phyloP scores from a whole-genome alignment of 306 rosid genomes.

The Cicer bijugum region DNA sequence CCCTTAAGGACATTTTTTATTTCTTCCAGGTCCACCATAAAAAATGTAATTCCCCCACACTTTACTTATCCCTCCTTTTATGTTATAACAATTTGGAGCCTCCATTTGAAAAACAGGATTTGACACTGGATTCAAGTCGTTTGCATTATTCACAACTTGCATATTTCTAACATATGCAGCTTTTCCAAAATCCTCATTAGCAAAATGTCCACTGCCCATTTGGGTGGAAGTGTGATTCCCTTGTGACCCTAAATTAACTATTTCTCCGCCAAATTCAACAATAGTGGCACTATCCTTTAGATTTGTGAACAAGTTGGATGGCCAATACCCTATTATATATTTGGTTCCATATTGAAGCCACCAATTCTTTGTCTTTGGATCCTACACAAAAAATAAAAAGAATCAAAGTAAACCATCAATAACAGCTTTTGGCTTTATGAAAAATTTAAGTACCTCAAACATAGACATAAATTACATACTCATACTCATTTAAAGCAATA shows the following conservation, averaged over 20 bases:
- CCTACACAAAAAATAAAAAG: constrained; percentile 47
- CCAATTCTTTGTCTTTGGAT: constrained; percentile 91
- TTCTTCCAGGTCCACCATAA: constrained; percentile 95
- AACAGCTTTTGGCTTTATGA: background rate
- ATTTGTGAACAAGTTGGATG: constrained; percentile 76
- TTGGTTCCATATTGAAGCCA: constrained; percentile 85
- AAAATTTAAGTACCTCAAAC: background rate
- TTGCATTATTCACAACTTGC: constrained; percentile 83
- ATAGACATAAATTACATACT: background rate
- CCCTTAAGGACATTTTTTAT: constrained; percentile 65
- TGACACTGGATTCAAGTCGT: constrained; percentile 64
- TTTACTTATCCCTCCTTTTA: constrained; percentile 71
- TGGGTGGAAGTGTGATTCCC: constrained; percentile 80
- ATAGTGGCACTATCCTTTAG: constrained; percentile 69
- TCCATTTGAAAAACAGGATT: constrained; percentile 71
- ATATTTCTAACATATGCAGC: constrained; percentile 76
- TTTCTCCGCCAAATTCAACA: constrained; percentile 89
- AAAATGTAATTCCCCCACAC: constrained; percentile 88
- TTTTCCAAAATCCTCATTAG: constrained; percentile 72
- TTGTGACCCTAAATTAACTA: constrained; percentile 61
- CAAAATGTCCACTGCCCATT: constrained; percentile 95
- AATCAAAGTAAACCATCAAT: constrained; percentile 16
- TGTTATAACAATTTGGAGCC: constrained; percentile 81
- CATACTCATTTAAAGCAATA: constrained; percentile 37
- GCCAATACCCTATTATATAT: constrained; percentile 84